phyloP scores from a whole-genome alignment of 148 eudicot species.

The Persicaria maculosa region DNA sequence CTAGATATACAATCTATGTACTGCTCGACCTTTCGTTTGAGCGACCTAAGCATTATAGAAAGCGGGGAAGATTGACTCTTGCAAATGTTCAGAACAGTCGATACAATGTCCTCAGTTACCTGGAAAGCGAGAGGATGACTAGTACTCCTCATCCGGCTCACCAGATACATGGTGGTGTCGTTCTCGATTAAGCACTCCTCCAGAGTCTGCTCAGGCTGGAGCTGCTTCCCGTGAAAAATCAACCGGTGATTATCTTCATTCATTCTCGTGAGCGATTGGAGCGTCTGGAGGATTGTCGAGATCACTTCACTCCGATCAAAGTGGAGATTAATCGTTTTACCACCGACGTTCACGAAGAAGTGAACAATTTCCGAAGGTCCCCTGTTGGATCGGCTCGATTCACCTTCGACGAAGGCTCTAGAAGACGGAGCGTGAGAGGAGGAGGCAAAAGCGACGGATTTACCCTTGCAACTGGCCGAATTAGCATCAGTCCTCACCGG shows the following conservation, averaged over 20 bases:
- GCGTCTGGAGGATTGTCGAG: constrained; percentile 28
- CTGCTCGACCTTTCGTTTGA: constrained; percentile 15
- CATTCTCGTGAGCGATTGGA: constrained; percentile 35
- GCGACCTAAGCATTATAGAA: background rate
- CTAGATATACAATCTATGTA: constrained; percentile 8
- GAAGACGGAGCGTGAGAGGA: background rate
- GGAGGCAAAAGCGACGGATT: background rate
- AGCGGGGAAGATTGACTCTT: constrained; percentile 17
- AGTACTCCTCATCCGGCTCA: constrained; percentile 61
- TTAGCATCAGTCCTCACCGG: background rate
- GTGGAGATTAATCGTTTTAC: constrained; percentile 37
- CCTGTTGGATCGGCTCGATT: constrained; percentile 9
- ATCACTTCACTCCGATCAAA: constrained; percentile 41
- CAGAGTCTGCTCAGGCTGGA: constrained; percentile 53
- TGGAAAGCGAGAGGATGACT: constrained; percentile 50
- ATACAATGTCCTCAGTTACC: constrained; percentile 37
- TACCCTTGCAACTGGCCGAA: constrained; percentile 15
- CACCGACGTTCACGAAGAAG: constrained; percentile 49
- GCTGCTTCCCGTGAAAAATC: constrained; percentile 54
- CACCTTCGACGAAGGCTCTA: background rate
- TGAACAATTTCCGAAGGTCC: constrained; percentile 17
- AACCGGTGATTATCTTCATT: constrained; percentile 42
- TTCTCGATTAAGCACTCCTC: constrained; percentile 38
- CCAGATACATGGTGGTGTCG: constrained; percentile 49
- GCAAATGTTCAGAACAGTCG: constrained; percentile 25